A percentile compares a stretch with the other conserved stretches of the same genome.
These are phyloP conservation scores for Rheum nobile DNA, from an alignment of 148 eudicot species.

Conservation along the genomic window DNA sequence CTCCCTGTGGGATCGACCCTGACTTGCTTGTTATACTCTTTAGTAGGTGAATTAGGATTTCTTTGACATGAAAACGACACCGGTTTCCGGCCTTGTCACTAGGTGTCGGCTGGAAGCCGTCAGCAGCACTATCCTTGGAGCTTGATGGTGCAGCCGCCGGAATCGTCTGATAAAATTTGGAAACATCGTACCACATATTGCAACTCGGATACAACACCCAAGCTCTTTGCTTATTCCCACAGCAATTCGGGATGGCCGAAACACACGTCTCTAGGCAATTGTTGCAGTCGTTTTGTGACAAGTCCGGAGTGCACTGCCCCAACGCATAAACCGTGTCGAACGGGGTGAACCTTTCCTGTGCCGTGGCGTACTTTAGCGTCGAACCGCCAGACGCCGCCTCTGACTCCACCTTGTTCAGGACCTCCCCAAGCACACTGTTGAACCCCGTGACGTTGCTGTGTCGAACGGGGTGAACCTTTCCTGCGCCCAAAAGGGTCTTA, in stretches of 20 bases:
- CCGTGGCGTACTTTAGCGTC: constrained; percentile 13
- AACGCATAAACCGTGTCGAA: constrained; percentile 13
- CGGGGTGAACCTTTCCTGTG: neutral
- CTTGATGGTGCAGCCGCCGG: neutral
- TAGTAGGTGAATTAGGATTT: too few relatives aligned
- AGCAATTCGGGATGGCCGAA: constrained; percentile 10
- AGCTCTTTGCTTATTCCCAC: constrained; percentile 13
- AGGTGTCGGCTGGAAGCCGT: too few relatives aligned
- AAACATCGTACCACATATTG: constrained; percentile 22
- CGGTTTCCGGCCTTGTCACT: too few relatives aligned
- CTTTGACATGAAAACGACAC: too few relatives aligned
- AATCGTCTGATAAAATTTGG: constrained; percentile 4
- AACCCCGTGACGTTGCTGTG: neutral
- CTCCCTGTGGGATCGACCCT: too few relatives aligned
- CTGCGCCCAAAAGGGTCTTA: too few relatives aligned
- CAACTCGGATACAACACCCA: constrained; percentile 27
- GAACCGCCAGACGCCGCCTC: constrained; percentile 12
- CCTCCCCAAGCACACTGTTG: neutral
- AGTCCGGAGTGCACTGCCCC: constrained; percentile 44
- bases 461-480: too few relatives aligned
- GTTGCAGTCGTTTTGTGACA: constrained; percentile 24
- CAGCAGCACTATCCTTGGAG: too few relatives aligned
- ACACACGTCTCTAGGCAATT: constrained; percentile 21
- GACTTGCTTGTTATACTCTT: too few relatives aligned
- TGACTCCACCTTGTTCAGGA: neutral